phyloP scores from a whole-genome alignment of 2,329 filamentous ascomycete genomes.

The Neurospora crassa region DNA sequence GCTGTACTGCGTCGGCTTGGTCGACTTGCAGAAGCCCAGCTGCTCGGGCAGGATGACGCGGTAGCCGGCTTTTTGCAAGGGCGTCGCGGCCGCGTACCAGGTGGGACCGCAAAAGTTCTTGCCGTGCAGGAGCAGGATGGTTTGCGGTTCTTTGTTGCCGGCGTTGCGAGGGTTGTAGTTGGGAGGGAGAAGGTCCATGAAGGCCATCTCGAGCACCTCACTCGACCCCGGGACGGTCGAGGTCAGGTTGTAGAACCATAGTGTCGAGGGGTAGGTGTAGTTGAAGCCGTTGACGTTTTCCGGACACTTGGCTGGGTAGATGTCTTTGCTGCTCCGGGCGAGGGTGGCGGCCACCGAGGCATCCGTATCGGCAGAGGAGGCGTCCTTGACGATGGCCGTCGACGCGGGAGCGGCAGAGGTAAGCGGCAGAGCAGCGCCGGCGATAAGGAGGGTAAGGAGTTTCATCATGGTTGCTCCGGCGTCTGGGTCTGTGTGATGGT shows the following conservation, averaged over 20 bases:
- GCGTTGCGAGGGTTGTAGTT: conserved; percentile 10
- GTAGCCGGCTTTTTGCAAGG: conserved; percentile 34
- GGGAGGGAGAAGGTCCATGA: conserved; percentile 39
- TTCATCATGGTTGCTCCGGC: background rate
- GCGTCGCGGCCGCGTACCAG: conserved; percentile 37
- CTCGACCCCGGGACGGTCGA: conserved; percentile 32
- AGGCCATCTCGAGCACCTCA: conserved; percentile 38
- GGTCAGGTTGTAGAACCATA: conserved; percentile 37
- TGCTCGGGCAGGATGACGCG: conserved; percentile 45
- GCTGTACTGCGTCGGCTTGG: conserved; percentile 40
- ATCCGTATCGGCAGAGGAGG: conserved; percentile 15
- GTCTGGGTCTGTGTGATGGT: background rate
- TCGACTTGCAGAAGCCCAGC: conserved; percentile 48
- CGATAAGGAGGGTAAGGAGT: background rate
- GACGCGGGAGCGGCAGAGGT: conserved; percentile 4
- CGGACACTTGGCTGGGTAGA: conserved; percentile 10
- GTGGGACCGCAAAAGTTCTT: conserved; percentile 48
- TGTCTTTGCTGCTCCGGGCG: background rate
- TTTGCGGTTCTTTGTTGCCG: conserved; percentile 22
- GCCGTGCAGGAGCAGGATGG: conserved; percentile 41
- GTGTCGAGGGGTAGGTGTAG: conserved; percentile 42
- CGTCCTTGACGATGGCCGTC: conserved; percentile 23
- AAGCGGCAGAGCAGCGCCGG: background rate
- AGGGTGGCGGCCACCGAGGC: background rate
- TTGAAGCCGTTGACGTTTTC: conserved; percentile 38